Conservation (phyloP, 257 asterid species). For the Solanum tarapatanum region DNA sequence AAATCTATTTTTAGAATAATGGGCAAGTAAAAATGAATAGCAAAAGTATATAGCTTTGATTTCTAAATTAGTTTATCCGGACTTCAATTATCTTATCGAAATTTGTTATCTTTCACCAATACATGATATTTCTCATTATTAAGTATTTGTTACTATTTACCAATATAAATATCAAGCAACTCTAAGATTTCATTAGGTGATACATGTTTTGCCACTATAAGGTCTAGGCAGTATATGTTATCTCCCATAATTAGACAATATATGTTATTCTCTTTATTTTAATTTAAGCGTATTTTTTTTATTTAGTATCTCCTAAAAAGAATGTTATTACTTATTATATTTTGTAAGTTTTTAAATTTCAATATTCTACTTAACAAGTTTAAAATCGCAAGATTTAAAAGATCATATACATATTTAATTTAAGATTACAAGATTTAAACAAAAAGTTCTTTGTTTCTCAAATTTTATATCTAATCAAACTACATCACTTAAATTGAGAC, state of each 20-base stretch:
- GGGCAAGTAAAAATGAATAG: background rate
- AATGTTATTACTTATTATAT: background rate
- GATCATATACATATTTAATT: no score
- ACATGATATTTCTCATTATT: background rate
- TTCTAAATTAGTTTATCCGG: background rate
- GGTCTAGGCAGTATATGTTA: background rate
- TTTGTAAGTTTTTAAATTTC: background rate
- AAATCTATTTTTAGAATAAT: background rate
- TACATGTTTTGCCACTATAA: background rate
- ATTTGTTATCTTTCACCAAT: background rate
- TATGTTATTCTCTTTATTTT: background rate
- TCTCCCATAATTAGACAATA: background rate
- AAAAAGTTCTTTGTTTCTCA: no score
- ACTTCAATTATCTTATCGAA: background rate
- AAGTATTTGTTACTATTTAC: background rate
- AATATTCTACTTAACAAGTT: background rate
- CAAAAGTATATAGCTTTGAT: background rate
- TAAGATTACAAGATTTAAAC: no score
- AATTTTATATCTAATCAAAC: background rate
- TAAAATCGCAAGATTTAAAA: no score
- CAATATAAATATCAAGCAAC: background rate
- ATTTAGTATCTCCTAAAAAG: background rate
- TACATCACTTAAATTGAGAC: background rate
- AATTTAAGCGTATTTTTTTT: background rate
- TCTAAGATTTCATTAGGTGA: background rate